Base-by-base conservation (phyloP, 2,329 filamentous ascomycete genomes). In the Ascochyta pisi region DNA sequence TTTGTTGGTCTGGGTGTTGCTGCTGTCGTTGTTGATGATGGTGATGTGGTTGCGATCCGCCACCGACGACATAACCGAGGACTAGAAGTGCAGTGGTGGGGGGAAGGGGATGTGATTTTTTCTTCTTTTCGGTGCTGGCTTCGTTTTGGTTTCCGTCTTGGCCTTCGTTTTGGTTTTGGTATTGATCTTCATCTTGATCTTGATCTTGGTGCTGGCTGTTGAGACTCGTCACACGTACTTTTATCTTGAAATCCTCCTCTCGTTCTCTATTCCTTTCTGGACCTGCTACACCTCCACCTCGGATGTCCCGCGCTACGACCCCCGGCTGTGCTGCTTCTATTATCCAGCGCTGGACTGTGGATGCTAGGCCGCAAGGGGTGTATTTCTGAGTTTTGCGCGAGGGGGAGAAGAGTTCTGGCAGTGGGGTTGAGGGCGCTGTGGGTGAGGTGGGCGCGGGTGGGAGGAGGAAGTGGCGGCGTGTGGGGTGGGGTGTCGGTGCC, bases 331-430 rank as follows among this genome's bases (percentile, higher is more conserved):
- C 72, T 3, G 69, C 61, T 34, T 83, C 81, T 15, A 84, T 69
- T 12, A 86, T 72, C 82, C 82, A 85, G 15, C 76, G 71, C 44
- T 81, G 77, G 27, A 84, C 66, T 43, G 77, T 79, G 1, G 77
- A 74, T 3, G 83, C 83, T 50, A 83, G 70, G 1, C 83, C 83
- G 3, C 77, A 76, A 1, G 78, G 70, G 0, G 83, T 41, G 58
- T 81, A 84, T 61, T 80, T 81, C 58, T 81, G 76, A 0, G 77
- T 78, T 55, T 78, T 78, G 24, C 81, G 76, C 42, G 81, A 79
- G 1, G 83, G 83, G 0, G 82, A 84, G 67, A 85, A 85, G 35
- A 79, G 76, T 37, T 83, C 80, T 0, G 83, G 82, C 0, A 82
- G 70, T 13, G 0, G 81, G 80, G 4, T 71, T 69, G 13, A 58